Conservation (phyloP, 192 early-diverging fungal species). For the Spizellomyces sp. region DNA sequence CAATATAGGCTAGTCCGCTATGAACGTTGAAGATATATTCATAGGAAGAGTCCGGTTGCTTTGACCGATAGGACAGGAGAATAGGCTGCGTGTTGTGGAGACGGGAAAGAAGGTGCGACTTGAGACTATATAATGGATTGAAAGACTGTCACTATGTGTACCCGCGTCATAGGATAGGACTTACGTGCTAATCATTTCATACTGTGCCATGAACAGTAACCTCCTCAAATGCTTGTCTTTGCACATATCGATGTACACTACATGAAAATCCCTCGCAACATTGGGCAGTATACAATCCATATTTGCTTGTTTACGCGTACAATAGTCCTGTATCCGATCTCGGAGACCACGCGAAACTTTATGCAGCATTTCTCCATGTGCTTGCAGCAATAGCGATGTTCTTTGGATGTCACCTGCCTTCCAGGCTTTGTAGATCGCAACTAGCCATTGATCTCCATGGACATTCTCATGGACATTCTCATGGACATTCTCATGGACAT, state of each 20-base stretch:
- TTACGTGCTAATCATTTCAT: neutral
- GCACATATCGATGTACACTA: slow-evolving; percentile 33
- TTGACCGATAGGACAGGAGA: neutral
- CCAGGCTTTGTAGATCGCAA: slow-evolving; percentile 19
- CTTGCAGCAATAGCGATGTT: slow-evolving; percentile 1
- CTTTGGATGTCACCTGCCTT: neutral
- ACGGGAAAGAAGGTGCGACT: no score
- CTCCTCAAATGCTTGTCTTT: slow-evolving; percentile 24
- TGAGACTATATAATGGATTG: no score
- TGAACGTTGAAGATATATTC: neutral
- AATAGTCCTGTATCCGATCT: slow-evolving; percentile 8
- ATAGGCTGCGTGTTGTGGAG: no score
- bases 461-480: neutral
- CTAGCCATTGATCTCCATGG: neutral
- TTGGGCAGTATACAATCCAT: slow-evolving; percentile 27
- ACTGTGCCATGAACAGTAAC: slow-evolving; percentile 40
- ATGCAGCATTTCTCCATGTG: neutral
- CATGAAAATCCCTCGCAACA: slow-evolving; percentile 19
- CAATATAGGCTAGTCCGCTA: neutral
- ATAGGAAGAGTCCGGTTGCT: neutral
- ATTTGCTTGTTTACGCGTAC: neutral
- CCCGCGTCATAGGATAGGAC: no score
- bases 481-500: neutral
- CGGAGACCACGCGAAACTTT: neutral
- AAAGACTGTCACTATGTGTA: no score